phyloP scores from a whole-genome alignment of 1,139 yeast species.

The Hyphopichia wangnamkhiaoensis region DNA sequence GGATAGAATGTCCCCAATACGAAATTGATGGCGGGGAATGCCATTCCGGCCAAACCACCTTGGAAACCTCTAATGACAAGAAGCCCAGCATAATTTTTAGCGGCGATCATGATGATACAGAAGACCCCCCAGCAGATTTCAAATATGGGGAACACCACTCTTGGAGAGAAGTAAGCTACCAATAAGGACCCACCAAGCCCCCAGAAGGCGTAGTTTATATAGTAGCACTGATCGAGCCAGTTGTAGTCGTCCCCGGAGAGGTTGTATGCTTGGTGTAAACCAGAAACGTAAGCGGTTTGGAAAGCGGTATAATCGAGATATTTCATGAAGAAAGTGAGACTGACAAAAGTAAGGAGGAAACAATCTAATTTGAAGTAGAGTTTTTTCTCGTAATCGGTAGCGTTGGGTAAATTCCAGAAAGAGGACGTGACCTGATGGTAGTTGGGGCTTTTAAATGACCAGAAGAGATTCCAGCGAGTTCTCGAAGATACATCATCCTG shows the following conservation, averaged over 20 bases:
- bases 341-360: conserved; percentile 1
- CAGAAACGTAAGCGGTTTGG: not conserved
- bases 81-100: not conserved
- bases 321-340: conserved; percentile 2
- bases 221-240: conserved; percentile 2
- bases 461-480: not conserved
- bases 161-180: conserved; percentile 1
- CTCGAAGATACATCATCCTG: not conserved
- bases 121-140: conserved; percentile 1
- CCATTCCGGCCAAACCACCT: conserved; percentile 3
- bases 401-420: not conserved
- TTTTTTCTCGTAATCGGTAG: conserved; percentile 1
- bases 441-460: conserved; percentile 1
- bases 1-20: conserved; percentile 16
- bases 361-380: conserved; percentile 2
- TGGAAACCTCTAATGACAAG: not conserved
- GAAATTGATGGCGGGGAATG: not conserved
- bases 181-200: not conserved
- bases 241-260: conserved; percentile 1
- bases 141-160: not conserved
- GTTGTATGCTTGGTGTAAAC: not conserved
- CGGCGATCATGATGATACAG: not conserved
- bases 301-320: not conserved
- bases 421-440: not conserved
- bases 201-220: not conserved